These are phyloP conservation scores for Fusarium sororula DNA, from an alignment of 2,329 filamentous ascomycete genomes.

Conservation along the genomic window DNA sequence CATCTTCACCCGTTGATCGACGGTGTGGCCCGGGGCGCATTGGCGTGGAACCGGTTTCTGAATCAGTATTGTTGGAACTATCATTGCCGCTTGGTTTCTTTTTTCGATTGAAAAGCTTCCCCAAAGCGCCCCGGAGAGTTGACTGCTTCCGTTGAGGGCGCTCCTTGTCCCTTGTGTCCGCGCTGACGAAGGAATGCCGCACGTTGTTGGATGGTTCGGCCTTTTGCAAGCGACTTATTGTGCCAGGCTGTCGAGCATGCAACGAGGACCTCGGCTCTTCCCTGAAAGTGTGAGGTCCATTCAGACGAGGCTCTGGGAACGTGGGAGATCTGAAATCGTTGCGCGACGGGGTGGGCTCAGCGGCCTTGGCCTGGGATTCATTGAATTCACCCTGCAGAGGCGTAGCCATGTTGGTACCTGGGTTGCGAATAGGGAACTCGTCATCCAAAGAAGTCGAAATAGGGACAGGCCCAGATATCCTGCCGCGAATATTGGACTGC, in stretches of 20 bases:
- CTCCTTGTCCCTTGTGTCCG: constrained; percentile 38
- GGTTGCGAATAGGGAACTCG: constrained; percentile 62
- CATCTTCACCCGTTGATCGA: constrained; percentile 26
- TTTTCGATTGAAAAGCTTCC: constrained; percentile 67
- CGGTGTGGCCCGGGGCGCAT: constrained; percentile 39
- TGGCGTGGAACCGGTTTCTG: constrained; percentile 34
- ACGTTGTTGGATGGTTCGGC: constrained; percentile 50
- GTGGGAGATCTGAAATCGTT: constrained; percentile 28
- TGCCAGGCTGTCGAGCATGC: constrained; percentile 13
- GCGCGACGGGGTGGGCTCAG: constrained; percentile 9
- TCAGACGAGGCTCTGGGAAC: constrained; percentile 28
- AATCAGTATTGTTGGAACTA: constrained; percentile 36
- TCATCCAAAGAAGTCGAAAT: constrained; percentile 60
- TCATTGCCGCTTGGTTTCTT: constrained; percentile 53
- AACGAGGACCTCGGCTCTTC: constrained; percentile 20
- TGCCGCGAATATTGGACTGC: constrained; percentile 62
- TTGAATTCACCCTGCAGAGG: constrained; percentile 41
- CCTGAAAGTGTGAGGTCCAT: constrained; percentile 13
- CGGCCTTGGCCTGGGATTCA: constrained; percentile 24
- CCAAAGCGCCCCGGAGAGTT: constrained; percentile 63
- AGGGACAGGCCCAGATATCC: constrained; percentile 70
- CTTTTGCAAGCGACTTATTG: constrained; percentile 31
- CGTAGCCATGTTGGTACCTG: constrained; percentile 49
- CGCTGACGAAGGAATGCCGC: constrained; percentile 60
- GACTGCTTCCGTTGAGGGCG: constrained; percentile 65